Conservation (phyloP, 2,329 filamentous ascomycete genomes). For the Trichoderma arundinaceum region DNA sequence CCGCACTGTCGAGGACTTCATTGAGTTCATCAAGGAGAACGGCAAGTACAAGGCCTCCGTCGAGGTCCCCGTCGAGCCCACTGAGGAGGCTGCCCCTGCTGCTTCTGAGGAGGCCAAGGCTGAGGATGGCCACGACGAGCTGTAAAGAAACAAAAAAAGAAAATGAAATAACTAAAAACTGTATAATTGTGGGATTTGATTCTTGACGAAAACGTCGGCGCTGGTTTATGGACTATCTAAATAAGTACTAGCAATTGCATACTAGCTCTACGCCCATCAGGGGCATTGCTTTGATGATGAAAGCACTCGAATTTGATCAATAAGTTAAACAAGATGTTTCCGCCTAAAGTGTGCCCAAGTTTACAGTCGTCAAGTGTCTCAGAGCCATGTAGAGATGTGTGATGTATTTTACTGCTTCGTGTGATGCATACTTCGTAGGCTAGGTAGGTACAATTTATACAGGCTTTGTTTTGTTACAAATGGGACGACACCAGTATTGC, state of each 20-base stretch:
- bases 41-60: constrained; percentile 85
- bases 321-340: not conserved
- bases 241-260: constrained; percentile 36
- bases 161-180: constrained; percentile 36
- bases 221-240: constrained; percentile 38
- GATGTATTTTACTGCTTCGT: not conserved
- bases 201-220: constrained; percentile 45
- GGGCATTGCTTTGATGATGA: constrained; percentile 35
- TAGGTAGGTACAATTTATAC: constrained; percentile 12
- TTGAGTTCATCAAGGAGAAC: constrained; percentile 91
- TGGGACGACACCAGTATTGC: not conserved
- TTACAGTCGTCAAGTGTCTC: not conserved
- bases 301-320: constrained; percentile 29
- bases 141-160: constrained; percentile 60
- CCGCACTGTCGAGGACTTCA: constrained; percentile 89
- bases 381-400: not conserved
- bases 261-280: constrained; percentile 39
- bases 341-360: not conserved
- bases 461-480: constrained; percentile 21
- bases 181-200: constrained; percentile 41
- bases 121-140: constrained; percentile 84
- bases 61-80: constrained; percentile 58
- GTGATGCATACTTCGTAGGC: not conserved
- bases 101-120: constrained; percentile 57
- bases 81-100: constrained; percentile 61